phyloP scores from a whole-genome alignment of 2,329 filamentous ascomycete genomes.

The Tolypocladium pustulatum region DNA sequence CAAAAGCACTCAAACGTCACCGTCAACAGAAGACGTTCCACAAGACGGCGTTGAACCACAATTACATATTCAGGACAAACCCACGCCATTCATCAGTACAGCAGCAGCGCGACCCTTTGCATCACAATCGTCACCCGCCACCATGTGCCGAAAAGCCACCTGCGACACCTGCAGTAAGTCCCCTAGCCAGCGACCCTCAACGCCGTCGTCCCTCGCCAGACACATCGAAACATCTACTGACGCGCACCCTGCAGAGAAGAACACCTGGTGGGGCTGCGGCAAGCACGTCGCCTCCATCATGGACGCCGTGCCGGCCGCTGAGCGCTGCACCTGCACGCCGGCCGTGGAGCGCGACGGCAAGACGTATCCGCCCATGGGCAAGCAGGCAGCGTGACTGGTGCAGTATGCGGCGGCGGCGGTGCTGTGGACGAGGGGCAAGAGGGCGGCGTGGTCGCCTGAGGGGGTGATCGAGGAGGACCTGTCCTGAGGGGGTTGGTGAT shows the following conservation, averaged over 20 bases:
- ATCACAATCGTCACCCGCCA: constrained; percentile 1
- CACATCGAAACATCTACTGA: neutral
- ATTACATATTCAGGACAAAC: neutral
- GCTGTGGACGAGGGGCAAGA: constrained; percentile 17
- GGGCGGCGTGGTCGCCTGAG: constrained; percentile 15
- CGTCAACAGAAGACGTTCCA: neutral
- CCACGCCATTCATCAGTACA: neutral
- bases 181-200: constrained; percentile 1
- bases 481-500: constrained; percentile 1
- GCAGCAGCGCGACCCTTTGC: neutral
- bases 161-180: constrained; percentile 53
- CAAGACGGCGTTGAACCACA: neutral
- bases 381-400: constrained; percentile 28
- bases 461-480: constrained; percentile 19
- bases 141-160: constrained; percentile 55
- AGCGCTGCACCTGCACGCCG: constrained; percentile 58
- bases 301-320: constrained; percentile 41
- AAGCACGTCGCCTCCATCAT: constrained; percentile 51
- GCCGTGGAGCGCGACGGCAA: constrained; percentile 50
- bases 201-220: constrained; percentile 1
- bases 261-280: constrained; percentile 57
- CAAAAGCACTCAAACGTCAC: neutral
- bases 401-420: constrained; percentile 15
- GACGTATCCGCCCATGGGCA: constrained; percentile 54
- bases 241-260: constrained; percentile 33